Percentiles rank a stretch among this genome's conserved stretches.
phyloP scores from a whole-genome alignment of 78 protist species.

The Dictyostelium firmibasis region DNA sequence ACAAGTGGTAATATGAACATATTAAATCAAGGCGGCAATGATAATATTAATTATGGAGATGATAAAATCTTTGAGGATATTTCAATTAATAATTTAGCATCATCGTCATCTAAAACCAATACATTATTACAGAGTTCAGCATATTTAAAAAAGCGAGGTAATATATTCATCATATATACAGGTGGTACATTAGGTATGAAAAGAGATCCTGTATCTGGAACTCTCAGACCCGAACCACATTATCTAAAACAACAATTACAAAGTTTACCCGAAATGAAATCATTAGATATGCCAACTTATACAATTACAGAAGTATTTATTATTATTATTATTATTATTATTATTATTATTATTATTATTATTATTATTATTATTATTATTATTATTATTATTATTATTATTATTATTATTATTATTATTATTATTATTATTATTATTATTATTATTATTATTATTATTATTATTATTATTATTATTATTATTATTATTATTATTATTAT shows the following conservation, averaged over 20 bases:
- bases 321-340: background rate
- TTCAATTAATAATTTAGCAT: background rate
- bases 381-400: background rate
- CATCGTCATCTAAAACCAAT: background rate
- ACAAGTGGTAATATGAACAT: background rate
- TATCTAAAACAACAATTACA: slow-evolving; percentile 34
- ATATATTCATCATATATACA: slow-evolving; percentile 83
- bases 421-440: no score
- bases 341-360: no score
- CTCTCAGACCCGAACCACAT: slow-evolving; percentile 63
- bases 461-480: no score
- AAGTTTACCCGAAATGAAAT: slow-evolving; percentile 53
- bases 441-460: no score
- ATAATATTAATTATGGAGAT: background rate
- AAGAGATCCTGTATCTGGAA: slow-evolving; percentile 46
- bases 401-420: no score
- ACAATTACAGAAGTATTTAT: slow-evolving; percentile 72
- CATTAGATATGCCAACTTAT: slow-evolving; percentile 51
- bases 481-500: no score
- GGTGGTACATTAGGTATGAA: slow-evolving; percentile 94
- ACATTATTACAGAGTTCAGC: background rate
- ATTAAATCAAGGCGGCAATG: background rate
- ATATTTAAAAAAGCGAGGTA: background rate
- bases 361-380: background rate
- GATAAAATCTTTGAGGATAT: slow-evolving; percentile 21